Conservation (phyloP, 1,139 yeast species). For the Yamadazyma dendronema region DNA sequence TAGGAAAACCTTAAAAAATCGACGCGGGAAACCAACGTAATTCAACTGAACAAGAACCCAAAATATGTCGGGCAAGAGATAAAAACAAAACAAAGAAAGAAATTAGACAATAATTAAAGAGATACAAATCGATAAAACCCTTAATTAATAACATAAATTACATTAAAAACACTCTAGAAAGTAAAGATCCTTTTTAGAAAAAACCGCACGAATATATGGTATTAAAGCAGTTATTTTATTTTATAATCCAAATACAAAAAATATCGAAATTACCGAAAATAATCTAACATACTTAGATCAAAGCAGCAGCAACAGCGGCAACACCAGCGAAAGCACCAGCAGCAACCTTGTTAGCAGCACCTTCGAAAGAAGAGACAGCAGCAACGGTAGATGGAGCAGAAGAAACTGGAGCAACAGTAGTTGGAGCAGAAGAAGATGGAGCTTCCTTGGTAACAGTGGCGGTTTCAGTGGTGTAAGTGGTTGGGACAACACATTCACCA, state of each 20-base stretch:
- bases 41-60: background rate
- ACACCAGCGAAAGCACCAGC: conserved; percentile 18
- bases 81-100: background rate
- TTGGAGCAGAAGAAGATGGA: conserved; percentile 11
- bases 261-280: background rate
- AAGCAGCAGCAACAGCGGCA: conserved; percentile 19
- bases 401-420: conserved; percentile 8
- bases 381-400: conserved; percentile 10
- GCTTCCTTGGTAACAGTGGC: conserved; percentile 13
- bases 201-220: background rate
- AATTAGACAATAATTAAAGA: background rate
- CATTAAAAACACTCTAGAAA: background rate
- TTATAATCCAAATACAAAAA: conserved; percentile 2
- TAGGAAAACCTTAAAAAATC: background rate
- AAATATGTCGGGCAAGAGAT: background rate
- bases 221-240: conserved; percentile 1
- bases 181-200: background rate
- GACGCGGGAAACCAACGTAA: background rate
- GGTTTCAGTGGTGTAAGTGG: conserved; percentile 33
- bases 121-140: background rate
- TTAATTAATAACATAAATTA: conserved; percentile 1
- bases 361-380: conserved; percentile 17
- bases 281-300: conserved; percentile 9
- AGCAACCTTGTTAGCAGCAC: conserved; percentile 15
- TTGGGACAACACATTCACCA: conserved; percentile 46